A percentile compares a stretch with the other conserved stretches of the same genome.
These are phyloP conservation scores for Podospora bellae-mahoneyi DNA, from an alignment of 495 filamentous ascomycete species.

Conservation along the genomic window DNA sequence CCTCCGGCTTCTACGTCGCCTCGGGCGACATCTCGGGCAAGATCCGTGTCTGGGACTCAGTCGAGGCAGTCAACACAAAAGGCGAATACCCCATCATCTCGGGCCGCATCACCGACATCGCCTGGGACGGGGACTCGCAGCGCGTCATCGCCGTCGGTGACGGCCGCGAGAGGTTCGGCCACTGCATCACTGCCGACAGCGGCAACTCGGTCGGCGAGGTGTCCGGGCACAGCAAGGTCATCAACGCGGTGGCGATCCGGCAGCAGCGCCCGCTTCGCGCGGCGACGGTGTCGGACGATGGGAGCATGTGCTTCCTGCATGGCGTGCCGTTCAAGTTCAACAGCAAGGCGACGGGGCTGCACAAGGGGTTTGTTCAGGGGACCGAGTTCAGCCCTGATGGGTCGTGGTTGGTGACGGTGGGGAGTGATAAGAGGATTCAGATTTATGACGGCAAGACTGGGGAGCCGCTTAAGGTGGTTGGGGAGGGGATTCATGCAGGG, in stretches of 20 bases:
- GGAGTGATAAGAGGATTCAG: slow-evolving; percentile 84
- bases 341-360: slow-evolving; percentile 64
- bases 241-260: slow-evolving; percentile 87
- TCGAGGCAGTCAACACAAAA: slow-evolving; percentile 63
- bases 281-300: slow-evolving; percentile 87
- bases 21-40: slow-evolving; percentile 81
- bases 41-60: slow-evolving; percentile 84
- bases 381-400: slow-evolving; percentile 91
- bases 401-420: slow-evolving; percentile 75
- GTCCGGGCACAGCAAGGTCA: slow-evolving; percentile 79
- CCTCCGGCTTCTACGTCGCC: slow-evolving; percentile 93
- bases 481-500: slow-evolving; percentile 79
- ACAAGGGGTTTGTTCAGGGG: slow-evolving; percentile 85
- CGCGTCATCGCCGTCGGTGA: slow-evolving; percentile 94
- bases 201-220: slow-evolving; percentile 96
- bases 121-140: slow-evolving; percentile 96
- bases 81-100: slow-evolving; percentile 93
- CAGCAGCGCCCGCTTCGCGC: slow-evolving; percentile 87
- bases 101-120: slow-evolving; percentile 90
- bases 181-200: slow-evolving; percentile 91
- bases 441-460: slow-evolving; percentile 95
- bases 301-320: slow-evolving; percentile 83
- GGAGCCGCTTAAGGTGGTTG: slow-evolving; percentile 70
- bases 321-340: slow-evolving; percentile 95
- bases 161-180: slow-evolving; percentile 88